These are phyloP conservation scores for Leccinum arenicola DNA, from an alignment of 768 basidiomycete species.

Conservation along the genomic window DNA sequence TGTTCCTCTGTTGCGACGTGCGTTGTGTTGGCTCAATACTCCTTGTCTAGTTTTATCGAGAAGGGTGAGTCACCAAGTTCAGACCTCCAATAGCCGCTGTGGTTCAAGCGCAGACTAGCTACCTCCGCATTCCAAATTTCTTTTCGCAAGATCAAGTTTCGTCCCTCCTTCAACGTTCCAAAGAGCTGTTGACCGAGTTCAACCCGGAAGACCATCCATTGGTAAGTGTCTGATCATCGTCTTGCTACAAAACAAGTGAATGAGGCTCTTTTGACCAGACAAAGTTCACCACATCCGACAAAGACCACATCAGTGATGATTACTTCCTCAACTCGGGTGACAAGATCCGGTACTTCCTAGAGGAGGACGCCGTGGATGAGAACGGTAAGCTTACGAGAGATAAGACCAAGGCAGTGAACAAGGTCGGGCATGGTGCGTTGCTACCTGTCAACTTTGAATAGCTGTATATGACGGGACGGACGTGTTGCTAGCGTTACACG, in stretches of 20 bases:
- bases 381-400: slow-evolving; percentile 67
- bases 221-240: slow-evolving; percentile 40
- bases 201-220: slow-evolving; percentile 74
- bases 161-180: slow-evolving; percentile 66
- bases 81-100: background rate
- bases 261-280: slow-evolving; percentile 48
- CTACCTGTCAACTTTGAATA: background rate
- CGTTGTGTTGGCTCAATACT: background rate
- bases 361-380: slow-evolving; percentile 76
- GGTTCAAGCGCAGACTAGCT: slow-evolving; percentile 43
- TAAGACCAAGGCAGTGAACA: slow-evolving; percentile 85
- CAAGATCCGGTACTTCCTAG: slow-evolving; percentile 94
- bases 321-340: slow-evolving; percentile 93
- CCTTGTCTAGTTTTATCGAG: slow-evolving; percentile 47
- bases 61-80: slow-evolving; percentile 44
- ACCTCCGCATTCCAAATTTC: slow-evolving; percentile 77
- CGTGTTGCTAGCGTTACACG: slow-evolving; percentile 64
- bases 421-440: slow-evolving; percentile 81
- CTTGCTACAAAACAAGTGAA: background rate
- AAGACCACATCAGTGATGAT: slow-evolving; percentile 82
- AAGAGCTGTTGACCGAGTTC: slow-evolving; percentile 77
- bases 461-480: background rate
- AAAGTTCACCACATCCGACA: slow-evolving; percentile 78
- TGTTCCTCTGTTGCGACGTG: background rate
- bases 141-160: slow-evolving; percentile 54